These are phyloP conservation scores for Phytopythium boreale DNA, from an alignment of 352 stramenopile genomes.

Conservation along the genomic window DNA sequence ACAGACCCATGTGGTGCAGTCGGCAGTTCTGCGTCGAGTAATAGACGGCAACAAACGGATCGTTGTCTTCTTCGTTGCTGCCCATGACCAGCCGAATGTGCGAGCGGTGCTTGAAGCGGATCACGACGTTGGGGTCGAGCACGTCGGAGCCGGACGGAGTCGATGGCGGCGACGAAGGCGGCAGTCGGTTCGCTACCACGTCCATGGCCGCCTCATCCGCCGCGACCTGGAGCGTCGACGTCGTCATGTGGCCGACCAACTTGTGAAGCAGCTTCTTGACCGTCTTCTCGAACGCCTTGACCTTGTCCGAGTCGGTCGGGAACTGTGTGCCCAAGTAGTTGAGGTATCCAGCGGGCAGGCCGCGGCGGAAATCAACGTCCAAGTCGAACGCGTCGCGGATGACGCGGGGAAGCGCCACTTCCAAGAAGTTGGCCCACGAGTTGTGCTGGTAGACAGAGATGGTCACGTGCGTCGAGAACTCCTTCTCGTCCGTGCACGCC, in stretches of 20 bases:
- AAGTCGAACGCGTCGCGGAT: constrained; percentile 79
- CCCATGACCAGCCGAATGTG: constrained; percentile 66
- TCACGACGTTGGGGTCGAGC: constrained; percentile 36
- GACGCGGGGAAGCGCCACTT: constrained; percentile 70
- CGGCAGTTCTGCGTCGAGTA: constrained; percentile 77
- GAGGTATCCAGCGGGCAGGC: constrained; percentile 73
- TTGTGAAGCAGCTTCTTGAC: constrained; percentile 52
- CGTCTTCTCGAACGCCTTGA: constrained; percentile 40
- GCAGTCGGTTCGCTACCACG: constrained; percentile 71
- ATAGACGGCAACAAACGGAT: constrained; percentile 64
- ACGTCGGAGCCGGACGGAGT: constrained; percentile 23
- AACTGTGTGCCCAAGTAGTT: constrained; percentile 75
- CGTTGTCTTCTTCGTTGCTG: constrained; percentile 46
- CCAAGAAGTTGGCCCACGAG: constrained; percentile 86
- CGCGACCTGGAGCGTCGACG: constrained; percentile 59
- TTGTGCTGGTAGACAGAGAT: constrained; percentile 89
- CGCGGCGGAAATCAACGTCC: constrained; percentile 67
- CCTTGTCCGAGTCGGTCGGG: constrained; percentile 28
- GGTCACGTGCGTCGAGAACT: constrained; percentile 87
- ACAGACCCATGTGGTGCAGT: constrained; percentile 80
- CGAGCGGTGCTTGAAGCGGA: constrained; percentile 70
- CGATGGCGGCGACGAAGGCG: constrained; percentile 21
- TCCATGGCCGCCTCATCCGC: constrained; percentile 77
- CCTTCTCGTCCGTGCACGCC: constrained; percentile 63
- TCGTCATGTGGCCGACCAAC: constrained; percentile 41